A percentile compares a stretch with the other conserved stretches of the same genome.
Evolutionary conservation across 495 filamentous ascomycete genomes (phyloP).

Genomic region (Neurospora sp.): DNA sequence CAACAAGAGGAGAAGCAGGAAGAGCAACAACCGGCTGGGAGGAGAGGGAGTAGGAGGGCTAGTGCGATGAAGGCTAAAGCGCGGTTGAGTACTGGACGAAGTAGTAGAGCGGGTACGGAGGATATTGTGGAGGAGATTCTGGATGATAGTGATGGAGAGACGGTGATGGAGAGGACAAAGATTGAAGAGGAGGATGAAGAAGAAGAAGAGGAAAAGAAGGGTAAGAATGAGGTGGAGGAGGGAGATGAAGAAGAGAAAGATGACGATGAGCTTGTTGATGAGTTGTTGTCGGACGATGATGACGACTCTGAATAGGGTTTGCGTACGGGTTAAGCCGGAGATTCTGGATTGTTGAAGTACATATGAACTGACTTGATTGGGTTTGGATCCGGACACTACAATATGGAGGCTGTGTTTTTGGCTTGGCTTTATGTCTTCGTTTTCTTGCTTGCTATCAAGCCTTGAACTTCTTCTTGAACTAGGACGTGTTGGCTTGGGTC

Average conservation of each 20-base stretch:
- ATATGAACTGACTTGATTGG: background rate
- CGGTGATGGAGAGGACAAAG: constrained; percentile 9
- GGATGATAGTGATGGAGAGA: background rate
- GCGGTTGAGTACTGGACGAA: constrained; percentile 4
- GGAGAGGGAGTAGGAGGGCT: background rate
- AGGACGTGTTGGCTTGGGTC: background rate
- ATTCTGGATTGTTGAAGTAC: background rate
- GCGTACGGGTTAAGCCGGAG: background rate
- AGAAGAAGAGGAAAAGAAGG: background rate
- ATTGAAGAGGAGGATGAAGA: constrained; percentile 6
- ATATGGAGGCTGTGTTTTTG: background rate
- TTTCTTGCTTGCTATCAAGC: background rate
- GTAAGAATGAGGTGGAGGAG: background rate
- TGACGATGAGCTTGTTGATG: constrained; percentile 25
- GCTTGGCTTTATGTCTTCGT: background rate
- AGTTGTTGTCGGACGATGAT: constrained; percentile 34
- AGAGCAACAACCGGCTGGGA: background rate
- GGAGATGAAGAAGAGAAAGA: constrained; percentile 14
- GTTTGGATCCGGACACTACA: background rate
- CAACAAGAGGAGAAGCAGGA: background rate
- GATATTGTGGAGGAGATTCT: constrained; percentile 15
- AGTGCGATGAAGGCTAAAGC: background rate
- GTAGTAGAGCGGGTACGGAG: background rate
- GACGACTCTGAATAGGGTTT: constrained; percentile 1
- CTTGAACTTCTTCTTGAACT: background rate